Evolutionary conservation across 2,329 filamentous ascomycete species (phyloP).

Genomic region (Ophiostoma populinum): DNA sequence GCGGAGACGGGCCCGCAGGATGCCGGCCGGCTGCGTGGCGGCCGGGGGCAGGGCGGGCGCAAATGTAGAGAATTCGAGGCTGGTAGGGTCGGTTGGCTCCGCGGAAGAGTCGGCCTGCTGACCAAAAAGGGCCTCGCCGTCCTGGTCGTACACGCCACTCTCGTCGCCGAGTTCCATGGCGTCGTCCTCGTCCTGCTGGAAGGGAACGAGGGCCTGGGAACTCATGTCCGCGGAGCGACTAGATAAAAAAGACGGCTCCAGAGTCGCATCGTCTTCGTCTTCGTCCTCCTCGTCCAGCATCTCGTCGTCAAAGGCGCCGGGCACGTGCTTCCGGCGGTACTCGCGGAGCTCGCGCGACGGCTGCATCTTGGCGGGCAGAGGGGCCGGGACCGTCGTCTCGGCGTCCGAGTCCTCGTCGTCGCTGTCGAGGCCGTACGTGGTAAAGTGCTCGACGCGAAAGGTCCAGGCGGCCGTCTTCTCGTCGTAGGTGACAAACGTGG

Average conservation of each 20-base stretch:
- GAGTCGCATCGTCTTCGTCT: conserved; percentile 23
- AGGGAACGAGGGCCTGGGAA: conserved; percentile 39
- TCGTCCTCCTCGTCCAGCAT: conserved; percentile 38
- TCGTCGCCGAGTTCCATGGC: conserved; percentile 55
- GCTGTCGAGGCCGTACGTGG: conserved; percentile 78
- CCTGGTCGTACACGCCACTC: conserved; percentile 56
- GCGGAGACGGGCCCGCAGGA: conserved; percentile 46
- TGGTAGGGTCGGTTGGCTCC: conserved; percentile 34
- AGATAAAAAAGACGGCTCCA: conserved; percentile 74
- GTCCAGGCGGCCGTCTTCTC: conserved; percentile 69
- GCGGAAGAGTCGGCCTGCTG: conserved; percentile 55
- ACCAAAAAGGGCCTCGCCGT: conserved; percentile 66
- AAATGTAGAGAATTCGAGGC: conserved; percentile 27
- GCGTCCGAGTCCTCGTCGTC: conserved; percentile 56
- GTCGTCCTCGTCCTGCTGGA: conserved; percentile 48
- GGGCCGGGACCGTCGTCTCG: conserved; percentile 24
- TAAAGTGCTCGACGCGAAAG: conserved; percentile 92
- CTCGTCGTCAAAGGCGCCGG: conserved; percentile 64
- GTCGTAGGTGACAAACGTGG: conserved; percentile 68
- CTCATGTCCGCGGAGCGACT: conserved; percentile 69
- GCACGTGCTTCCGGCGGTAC: conserved; percentile 35
- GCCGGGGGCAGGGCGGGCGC: conserved; percentile 29
- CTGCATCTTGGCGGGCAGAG: conserved; percentile 17
- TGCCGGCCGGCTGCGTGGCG: conserved; percentile 36
- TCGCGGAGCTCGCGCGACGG: conserved; percentile 49